Evolutionary conservation across 2,329 filamentous ascomycete genomes (phyloP).

Genomic region (Dactylellina haptotyla): DNA sequence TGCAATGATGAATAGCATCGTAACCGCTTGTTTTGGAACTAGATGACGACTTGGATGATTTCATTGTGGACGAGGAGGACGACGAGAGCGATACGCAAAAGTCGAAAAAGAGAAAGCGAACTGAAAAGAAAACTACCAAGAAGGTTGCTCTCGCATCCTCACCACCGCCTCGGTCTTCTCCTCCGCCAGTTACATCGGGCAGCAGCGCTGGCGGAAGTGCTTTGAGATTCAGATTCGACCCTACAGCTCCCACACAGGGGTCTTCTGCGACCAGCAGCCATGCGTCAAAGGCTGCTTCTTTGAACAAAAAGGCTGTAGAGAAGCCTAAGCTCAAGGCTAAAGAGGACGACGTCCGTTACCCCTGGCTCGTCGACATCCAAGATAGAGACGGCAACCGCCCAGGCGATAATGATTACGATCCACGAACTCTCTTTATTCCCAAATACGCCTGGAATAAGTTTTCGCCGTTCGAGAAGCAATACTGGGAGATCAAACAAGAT

Average conservation of each 20-base stretch:
- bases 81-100: conserved; percentile 66
- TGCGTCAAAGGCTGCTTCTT: conserved; percentile 69
- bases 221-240: conserved; percentile 68
- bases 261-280: conserved; percentile 83
- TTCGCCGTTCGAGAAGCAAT: conserved; percentile 95
- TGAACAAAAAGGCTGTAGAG: conserved; percentile 62
- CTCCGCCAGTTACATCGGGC: conserved; percentile 62
- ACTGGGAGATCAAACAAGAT: conserved; percentile 99
- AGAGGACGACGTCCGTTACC: conserved; percentile 77
- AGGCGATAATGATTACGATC: conserved; percentile 88
- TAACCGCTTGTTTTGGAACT: neutral
- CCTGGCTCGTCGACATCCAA: conserved; percentile 85
- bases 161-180: conserved; percentile 62
- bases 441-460: conserved; percentile 82
- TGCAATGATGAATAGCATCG: neutral
- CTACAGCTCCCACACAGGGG: conserved; percentile 71
- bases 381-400: conserved; percentile 85
- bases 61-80: conserved; percentile 86
- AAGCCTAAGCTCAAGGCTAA: conserved; percentile 59
- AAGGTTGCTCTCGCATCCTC: conserved; percentile 68
- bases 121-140: conserved; percentile 66
- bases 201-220: conserved; percentile 65
- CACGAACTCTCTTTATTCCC: conserved; percentile 88
- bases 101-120: conserved; percentile 76
- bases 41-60: conserved; percentile 80